Evolutionary conservation across 164 flowering plant genomes (phyloP), one percentile per base, ranked within the genome.

Genomic region (Aristolochia californica): DNA sequence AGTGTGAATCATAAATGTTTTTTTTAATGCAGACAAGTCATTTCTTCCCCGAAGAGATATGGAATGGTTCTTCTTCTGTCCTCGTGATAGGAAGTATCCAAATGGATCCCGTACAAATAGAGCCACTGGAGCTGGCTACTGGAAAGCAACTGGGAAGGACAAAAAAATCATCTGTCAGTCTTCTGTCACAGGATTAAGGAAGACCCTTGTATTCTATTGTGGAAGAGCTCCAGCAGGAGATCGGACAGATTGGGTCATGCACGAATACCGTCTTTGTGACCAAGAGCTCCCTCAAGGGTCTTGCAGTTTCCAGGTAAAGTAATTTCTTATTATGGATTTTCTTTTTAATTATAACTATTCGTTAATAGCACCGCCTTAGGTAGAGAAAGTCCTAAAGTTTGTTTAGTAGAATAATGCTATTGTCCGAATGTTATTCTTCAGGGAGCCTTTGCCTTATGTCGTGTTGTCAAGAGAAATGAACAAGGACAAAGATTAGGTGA

Each of bases 131-230:
- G 78, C 87, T 38, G 97, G 97, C 43, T 91, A 91, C 70, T 91
- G 97, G 97, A 91, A 91, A 75, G 98, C 96, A 66, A 91, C 98
- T 20, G 98, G 98, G 38, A 91, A 91, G 71, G 98, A 88, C 68
- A 59, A 95, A 57, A 83, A 81, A 66, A 70, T 91, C 21, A 72
- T 68, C 0, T 84, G 88, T 47, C 75, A 77, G 59, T 75, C 88
- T 44, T 48, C 72, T 43, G 73, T 77, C 9, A 72, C 64, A 44
- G 98, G 95, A 5, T 82, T 73, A 43, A 75, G 94, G 8, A 91
- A 88, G 70, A 88, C 98, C 57, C 72, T 91, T 10, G 96, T 91
- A 45, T 91, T 91, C 72, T 86, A 91, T 48, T 69, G 74, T 7
- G 98, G 98, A 52, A 78, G 96, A 17, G 96, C 98, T 4, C 98